phyloP scores from a whole-genome alignment of 768 basidiomycete species.

The Grammothele lineata region DNA sequence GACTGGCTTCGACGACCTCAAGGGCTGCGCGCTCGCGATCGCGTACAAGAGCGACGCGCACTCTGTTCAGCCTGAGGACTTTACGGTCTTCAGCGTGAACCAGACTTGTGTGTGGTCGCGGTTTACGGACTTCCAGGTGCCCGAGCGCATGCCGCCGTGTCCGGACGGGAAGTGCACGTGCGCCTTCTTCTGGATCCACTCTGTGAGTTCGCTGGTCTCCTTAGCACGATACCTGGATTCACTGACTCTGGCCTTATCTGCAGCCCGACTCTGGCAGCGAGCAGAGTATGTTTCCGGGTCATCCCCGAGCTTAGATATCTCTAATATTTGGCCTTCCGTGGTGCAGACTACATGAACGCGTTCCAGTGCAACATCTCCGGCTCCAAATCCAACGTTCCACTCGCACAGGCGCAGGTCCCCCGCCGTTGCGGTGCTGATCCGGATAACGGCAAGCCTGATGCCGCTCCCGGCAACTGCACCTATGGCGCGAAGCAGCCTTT shows the following conservation, averaged over 20 bases:
- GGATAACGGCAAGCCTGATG: constrained; percentile 36
- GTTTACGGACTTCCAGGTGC: constrained; percentile 67
- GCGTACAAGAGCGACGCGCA: constrained; percentile 62
- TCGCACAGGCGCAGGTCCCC: constrained; percentile 53
- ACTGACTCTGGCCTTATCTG: background rate
- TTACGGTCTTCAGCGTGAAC: constrained; percentile 73
- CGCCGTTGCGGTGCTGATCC: constrained; percentile 63
- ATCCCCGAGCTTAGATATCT: too few relatives aligned
- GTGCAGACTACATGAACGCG: constrained; percentile 66
- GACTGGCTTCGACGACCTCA: constrained; percentile 46
- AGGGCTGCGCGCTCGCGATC: constrained; percentile 68
- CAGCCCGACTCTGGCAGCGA: constrained; percentile 54
- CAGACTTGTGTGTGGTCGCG: constrained; percentile 72
- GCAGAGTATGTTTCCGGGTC: constrained; percentile 42
- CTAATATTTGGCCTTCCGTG: too few relatives aligned
- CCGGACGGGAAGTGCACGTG: constrained; percentile 61
- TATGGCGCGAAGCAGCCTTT: constrained; percentile 67
- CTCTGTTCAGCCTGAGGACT: constrained; percentile 59
- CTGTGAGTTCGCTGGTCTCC: constrained; percentile 28
- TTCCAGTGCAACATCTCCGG: constrained; percentile 62
- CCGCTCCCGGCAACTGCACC: constrained; percentile 60
- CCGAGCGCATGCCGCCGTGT: constrained; percentile 63
- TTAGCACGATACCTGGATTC: too few relatives aligned
- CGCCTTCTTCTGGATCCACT: constrained; percentile 74
- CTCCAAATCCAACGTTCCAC: constrained; percentile 43